A percentile compares a stretch with the other conserved stretches of the same genome.
Evolutionary conservation across 1,139 yeast genomes (phyloP).

Genomic region (Blastobotrys aristatus): DNA sequence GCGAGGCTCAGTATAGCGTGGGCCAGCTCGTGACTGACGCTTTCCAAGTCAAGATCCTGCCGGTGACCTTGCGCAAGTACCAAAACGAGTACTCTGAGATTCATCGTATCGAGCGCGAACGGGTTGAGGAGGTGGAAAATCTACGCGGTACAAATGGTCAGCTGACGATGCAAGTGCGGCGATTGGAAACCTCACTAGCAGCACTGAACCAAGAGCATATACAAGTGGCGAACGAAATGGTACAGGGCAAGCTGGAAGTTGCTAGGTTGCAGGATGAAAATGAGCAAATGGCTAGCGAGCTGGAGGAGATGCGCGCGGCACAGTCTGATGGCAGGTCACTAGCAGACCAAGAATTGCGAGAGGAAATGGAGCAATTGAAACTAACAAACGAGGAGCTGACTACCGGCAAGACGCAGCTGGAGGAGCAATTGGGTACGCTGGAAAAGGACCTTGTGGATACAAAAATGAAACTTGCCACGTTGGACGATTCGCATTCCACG

Average conservation of each 20-base stretch:
- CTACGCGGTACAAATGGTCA: slow-evolving; percentile 63
- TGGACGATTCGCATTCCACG: slow-evolving; percentile 26
- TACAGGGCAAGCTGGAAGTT: slow-evolving; percentile 55
- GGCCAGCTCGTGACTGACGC: slow-evolving; percentile 78
- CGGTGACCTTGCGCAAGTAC: slow-evolving; percentile 64
- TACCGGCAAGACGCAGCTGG: slow-evolving; percentile 34
- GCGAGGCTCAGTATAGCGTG: slow-evolving; percentile 46
- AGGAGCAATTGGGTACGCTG: slow-evolving; percentile 30
- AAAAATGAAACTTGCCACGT: slow-evolving; percentile 23
- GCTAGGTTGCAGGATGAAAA: slow-evolving; percentile 66
- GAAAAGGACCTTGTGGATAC: slow-evolving; percentile 34
- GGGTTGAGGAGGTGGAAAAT: slow-evolving; percentile 64
- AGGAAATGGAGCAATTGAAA: slow-evolving; percentile 49
- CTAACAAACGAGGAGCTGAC: slow-evolving; percentile 40
- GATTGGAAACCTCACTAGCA: slow-evolving; percentile 66
- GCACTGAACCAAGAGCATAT: slow-evolving; percentile 73
- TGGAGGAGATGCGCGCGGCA: slow-evolving; percentile 45
- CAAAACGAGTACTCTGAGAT: slow-evolving; percentile 71
- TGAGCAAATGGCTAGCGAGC: slow-evolving; percentile 48
- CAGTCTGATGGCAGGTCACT: slow-evolving; percentile 19
- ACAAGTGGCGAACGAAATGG: slow-evolving; percentile 69
- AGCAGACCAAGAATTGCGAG: slow-evolving; percentile 20
- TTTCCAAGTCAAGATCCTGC: slow-evolving; percentile 63
- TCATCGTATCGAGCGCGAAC: slow-evolving; percentile 59
- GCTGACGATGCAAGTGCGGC: slow-evolving; percentile 67